Percentiles rank a stretch among this genome's conserved stretches.
Evolutionary conservation across 2,329 filamentous ascomycete genomes (phyloP).

Genomic region (Diaporthe eres): DNA sequence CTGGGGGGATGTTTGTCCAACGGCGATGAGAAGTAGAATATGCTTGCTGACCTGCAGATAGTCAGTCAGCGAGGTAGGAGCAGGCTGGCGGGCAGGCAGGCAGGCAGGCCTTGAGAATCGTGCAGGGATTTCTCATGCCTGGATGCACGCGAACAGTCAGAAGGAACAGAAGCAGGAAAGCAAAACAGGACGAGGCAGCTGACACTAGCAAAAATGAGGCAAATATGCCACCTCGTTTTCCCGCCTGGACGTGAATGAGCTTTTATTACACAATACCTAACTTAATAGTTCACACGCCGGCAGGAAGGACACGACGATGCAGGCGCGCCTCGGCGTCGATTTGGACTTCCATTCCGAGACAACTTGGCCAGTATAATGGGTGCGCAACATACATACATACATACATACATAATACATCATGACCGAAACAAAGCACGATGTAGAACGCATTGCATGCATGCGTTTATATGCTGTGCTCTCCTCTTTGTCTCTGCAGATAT

Average conservation of each 20-base stretch:
- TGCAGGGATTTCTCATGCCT: conserved; percentile 6
- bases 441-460: not conserved
- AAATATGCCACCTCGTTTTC: not conserved
- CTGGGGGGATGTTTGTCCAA: not conserved
- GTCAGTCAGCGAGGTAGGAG: conserved; percentile 13
- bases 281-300: not conserved
- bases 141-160: conserved; percentile 15
- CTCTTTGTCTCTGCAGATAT: not conserved
- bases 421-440: not conserved
- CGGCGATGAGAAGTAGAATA: not conserved
- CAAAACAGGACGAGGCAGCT: conserved; percentile 19
- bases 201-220: conserved; percentile 26
- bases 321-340: not conserved
- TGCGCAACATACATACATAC: too few relatives aligned
- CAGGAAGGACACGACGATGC: not conserved
- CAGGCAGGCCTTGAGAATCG: not conserved
- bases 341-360: not conserved
- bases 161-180: conserved; percentile 26
- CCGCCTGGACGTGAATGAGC: not conserved
- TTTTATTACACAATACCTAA: not conserved
- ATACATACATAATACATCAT: not conserved
- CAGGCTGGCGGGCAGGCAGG: not conserved
- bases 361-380: not conserved
- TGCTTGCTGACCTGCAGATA: conserved; percentile 27
- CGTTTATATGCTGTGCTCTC: not conserved